A percentile compares a stretch with the other conserved stretches of the same genome.
Conservation (phyloP, 2,329 filamentous ascomycete genomes). For the Sarocladium oryzae region DNA sequence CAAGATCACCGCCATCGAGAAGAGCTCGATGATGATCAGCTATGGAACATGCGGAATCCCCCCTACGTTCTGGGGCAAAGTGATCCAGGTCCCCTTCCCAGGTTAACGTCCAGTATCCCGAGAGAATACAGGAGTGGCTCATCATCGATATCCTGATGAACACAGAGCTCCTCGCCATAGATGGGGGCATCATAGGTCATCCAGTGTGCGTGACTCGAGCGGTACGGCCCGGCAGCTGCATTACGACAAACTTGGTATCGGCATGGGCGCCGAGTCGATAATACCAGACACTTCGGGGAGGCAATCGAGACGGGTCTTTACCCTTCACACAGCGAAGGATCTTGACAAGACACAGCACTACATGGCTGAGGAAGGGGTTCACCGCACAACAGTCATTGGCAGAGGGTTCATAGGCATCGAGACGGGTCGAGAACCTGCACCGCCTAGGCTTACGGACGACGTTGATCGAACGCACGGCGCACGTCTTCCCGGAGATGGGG, state of each 20-base stretch:
- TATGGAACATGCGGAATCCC: not conserved
- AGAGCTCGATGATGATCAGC: not conserved
- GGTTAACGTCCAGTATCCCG: not conserved
- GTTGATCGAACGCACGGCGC: not conserved
- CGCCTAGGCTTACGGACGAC: not conserved
- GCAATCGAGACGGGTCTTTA: not conserved
- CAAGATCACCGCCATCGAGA: not conserved
- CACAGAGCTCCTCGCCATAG: not conserved
- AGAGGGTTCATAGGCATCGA: not conserved
- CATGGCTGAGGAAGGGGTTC: not conserved
- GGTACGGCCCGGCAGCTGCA: not conserved
- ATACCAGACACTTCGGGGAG: not conserved
- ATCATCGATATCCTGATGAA: not conserved
- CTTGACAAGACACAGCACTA: not conserved
- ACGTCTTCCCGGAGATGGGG: not conserved
- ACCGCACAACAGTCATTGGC: not conserved
- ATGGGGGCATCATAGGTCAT: not conserved
- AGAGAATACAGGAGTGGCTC: not conserved
- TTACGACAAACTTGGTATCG: not conserved
- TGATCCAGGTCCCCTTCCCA: not conserved
- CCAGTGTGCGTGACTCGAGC: not conserved
- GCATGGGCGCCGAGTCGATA: not conserved
- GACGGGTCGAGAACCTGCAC: not conserved
- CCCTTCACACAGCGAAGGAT: not conserved
- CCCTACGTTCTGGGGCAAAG: not conserved